Conservation (phyloP, 1,139 yeast genomes). For the Cylindricascospora bacillispora region DNA sequence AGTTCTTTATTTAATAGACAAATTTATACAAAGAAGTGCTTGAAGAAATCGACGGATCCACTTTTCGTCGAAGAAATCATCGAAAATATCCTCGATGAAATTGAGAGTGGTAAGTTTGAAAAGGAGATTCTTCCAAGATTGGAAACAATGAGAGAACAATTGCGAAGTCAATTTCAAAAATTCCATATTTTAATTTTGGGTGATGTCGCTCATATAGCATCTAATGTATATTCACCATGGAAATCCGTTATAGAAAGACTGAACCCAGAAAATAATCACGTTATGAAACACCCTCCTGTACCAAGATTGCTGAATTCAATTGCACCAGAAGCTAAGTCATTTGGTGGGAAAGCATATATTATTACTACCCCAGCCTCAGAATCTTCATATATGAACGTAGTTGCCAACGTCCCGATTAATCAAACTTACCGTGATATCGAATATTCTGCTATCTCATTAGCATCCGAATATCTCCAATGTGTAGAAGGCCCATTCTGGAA, state of each 20-base stretch:
- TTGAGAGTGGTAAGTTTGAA: slow-evolving; percentile 34
- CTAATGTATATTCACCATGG: slow-evolving; percentile 38
- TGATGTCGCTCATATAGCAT: slow-evolving; percentile 33
- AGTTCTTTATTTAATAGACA: slow-evolving; percentile 46
- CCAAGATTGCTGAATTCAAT: slow-evolving; percentile 47
- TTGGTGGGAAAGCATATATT: slow-evolving; percentile 46
- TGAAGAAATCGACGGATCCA: slow-evolving; percentile 56
- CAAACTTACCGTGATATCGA: slow-evolving; percentile 55
- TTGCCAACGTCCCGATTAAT: slow-evolving; percentile 44
- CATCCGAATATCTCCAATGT: slow-evolving; percentile 66
- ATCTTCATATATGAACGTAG: slow-evolving; percentile 57
- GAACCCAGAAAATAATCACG: slow-evolving; percentile 4
- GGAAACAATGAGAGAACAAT: slow-evolving; percentile 40
- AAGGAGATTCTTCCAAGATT: slow-evolving; percentile 37
- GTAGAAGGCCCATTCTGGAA: slow-evolving; percentile 98
- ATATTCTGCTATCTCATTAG: slow-evolving; percentile 56
- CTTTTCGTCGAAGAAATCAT: slow-evolving; percentile 50
- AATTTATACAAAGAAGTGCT: slow-evolving; percentile 43
- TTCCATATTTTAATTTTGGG: slow-evolving; percentile 64
- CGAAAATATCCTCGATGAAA: slow-evolving; percentile 35
- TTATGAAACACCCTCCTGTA: slow-evolving; percentile 18
- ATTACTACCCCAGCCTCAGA: slow-evolving; percentile 79
- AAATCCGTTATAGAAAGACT: slow-evolving; percentile 26
- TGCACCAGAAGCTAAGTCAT: slow-evolving; percentile 43
- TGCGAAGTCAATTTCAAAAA: slow-evolving; percentile 46